Evolutionary conservation across 2,329 filamentous ascomycete genomes (phyloP).

Genomic region (Helicocarpus griseus): DNA sequence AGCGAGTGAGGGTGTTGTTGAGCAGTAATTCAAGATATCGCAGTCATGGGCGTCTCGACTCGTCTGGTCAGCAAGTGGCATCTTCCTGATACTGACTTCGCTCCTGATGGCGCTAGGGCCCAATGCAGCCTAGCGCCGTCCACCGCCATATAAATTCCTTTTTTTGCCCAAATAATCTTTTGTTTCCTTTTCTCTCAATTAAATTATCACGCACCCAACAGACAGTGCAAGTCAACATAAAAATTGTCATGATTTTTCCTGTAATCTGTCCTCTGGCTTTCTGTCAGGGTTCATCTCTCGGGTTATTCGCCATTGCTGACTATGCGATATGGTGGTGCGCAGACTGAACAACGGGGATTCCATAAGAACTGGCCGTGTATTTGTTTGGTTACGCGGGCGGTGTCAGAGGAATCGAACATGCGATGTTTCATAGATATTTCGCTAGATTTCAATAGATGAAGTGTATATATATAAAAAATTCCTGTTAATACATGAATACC

Average conservation of each 20-base stretch:
- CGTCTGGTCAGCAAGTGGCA: background rate
- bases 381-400: constrained; percentile 62
- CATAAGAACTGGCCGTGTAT: constrained; percentile 67
- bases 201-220: constrained; percentile 59
- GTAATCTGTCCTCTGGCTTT: constrained; percentile 49
- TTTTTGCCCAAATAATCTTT: constrained; percentile 11
- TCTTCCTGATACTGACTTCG: background rate
- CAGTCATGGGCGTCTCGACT: background rate
- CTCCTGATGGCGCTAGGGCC: constrained; percentile 2
- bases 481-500: constrained; percentile 11
- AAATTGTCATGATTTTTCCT: constrained; percentile 33
- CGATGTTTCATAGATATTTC: background rate
- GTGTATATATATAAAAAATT: background rate
- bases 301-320: constrained; percentile 54
- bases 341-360: constrained; percentile 47
- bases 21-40: background rate
- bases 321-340: constrained; percentile 53
- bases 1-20: background rate
- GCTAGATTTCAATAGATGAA: background rate
- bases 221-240: constrained; percentile 75
- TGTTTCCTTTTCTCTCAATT: constrained; percentile 32
- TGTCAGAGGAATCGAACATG: constrained; percentile 76
- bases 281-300: constrained; percentile 51
- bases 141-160: constrained; percentile 16
- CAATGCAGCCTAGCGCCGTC: constrained; percentile 10